These are phyloP conservation scores for Acarospora socialis DNA, from an alignment of 2,329 filamentous ascomycete genomes.

Conservation along the genomic window DNA sequence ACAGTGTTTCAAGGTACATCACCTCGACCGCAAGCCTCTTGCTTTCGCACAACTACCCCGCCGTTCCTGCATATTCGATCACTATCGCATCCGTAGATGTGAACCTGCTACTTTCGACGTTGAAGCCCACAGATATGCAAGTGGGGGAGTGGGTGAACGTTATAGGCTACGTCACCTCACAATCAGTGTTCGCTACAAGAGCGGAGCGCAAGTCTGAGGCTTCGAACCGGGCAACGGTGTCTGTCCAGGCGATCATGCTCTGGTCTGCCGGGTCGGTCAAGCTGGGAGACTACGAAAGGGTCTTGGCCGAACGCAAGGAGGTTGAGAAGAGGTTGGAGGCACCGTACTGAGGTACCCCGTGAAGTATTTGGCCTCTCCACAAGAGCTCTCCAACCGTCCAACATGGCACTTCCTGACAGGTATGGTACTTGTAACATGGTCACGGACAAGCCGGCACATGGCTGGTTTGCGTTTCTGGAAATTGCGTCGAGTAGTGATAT, in stretches of 20 bases:
- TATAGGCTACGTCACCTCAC: conserved; percentile 67
- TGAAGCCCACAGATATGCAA: conserved; percentile 49
- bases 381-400: too few species aligned
- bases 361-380: too few species aligned
- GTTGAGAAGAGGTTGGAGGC: conserved; percentile 1
- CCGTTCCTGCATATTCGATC: conserved; percentile 18
- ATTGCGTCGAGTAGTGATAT: too few species aligned
- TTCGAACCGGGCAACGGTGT: conserved; percentile 24
- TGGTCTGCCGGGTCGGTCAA: conserved; percentile 65
- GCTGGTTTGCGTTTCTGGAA: too few species aligned
- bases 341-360: too few species aligned
- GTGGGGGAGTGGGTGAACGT: conserved; percentile 83
- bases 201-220: too few species aligned
- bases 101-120: conserved; percentile 50
- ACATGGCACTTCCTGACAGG: too few species aligned
- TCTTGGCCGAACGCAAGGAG: conserved; percentile 27
- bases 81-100: conserved; percentile 52
- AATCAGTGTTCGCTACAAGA: too few species aligned
- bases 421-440: too few species aligned
- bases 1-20: conserved; percentile 46
- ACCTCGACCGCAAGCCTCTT: conserved; percentile 45
- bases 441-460: too few species aligned
- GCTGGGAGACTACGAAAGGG: conserved; percentile 54
- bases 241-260: conserved; percentile 60
- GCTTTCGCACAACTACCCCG: conserved; percentile 54